A percentile compares a stretch with the other conserved stretches of the same genome.
Evolutionary conservation across 306 rosid genomes (phyloP).

Genomic region (Prunus dulcis): DNA sequence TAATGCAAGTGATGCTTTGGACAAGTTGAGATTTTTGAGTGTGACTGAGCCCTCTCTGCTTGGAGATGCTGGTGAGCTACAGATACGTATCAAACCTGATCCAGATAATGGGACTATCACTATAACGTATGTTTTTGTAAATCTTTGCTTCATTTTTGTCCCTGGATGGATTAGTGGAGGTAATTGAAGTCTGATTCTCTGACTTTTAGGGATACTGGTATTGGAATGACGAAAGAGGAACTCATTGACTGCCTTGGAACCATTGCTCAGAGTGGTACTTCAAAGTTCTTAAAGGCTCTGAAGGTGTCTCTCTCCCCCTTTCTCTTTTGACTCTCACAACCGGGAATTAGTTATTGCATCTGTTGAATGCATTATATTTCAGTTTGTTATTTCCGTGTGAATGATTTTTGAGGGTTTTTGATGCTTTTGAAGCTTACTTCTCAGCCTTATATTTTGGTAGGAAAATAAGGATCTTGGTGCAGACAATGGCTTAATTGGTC

Average conservation of each 20-base stretch:
- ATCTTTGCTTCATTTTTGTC: neutral
- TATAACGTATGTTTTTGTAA: conserved; percentile 52
- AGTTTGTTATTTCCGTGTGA: neutral
- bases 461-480: conserved; percentile 91
- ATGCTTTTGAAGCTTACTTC: neutral
- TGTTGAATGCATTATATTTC: neutral
- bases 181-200: conserved; percentile 5
- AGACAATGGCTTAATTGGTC: conserved; percentile 90
- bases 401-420: neutral
- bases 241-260: conserved; percentile 98
- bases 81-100: conserved; percentile 85
- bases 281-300: conserved; percentile 84
- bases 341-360: neutral
- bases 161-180: neutral
- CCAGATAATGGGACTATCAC: conserved; percentile 85
- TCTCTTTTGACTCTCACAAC: neutral
- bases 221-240: conserved; percentile 95
- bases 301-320: conserved; percentile 46
- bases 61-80: conserved; percentile 81
- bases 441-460: conserved; percentile 29
- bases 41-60: conserved; percentile 95
- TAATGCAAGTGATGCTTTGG: conserved; percentile 96
- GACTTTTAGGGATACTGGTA: conserved; percentile 75
- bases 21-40: conserved; percentile 93
- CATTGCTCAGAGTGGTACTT: conserved; percentile 99